Conservation (phyloP, 1,139 yeast species). For the Geotrichum bryndzae region DNA sequence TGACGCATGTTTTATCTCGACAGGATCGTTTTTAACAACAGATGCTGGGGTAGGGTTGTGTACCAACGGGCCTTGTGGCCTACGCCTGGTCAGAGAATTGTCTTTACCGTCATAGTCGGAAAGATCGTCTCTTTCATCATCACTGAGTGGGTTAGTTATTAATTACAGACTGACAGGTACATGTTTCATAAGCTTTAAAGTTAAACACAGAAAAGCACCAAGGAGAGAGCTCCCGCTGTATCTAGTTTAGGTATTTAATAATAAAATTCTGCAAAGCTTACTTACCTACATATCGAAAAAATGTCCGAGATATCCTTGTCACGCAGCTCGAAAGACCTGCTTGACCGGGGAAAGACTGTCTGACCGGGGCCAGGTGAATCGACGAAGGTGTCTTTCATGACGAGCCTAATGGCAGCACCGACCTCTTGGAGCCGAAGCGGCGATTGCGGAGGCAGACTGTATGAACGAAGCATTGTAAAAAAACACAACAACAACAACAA, state of each 20-base stretch:
- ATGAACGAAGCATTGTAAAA: not conserved
- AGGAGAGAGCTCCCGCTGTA: not conserved
- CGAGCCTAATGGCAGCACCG: constrained; percentile 15
- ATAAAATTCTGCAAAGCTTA: not conserved
- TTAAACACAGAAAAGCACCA: not conserved
- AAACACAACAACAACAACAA: no score
- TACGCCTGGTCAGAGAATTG: not conserved
- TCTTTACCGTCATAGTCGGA: not conserved
- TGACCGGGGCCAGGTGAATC: constrained; percentile 3
- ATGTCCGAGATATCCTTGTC: constrained; percentile 4
- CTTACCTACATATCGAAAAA: not conserved
- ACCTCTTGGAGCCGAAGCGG: constrained; percentile 9
- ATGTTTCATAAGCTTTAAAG: not conserved
- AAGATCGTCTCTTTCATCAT: not conserved
- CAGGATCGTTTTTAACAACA: not conserved
- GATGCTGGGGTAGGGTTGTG: not conserved
- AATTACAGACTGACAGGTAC: not conserved
- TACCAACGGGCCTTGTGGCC: not conserved
- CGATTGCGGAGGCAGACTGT: constrained; percentile 3
- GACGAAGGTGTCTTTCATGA: not conserved
- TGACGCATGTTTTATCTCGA: not conserved
- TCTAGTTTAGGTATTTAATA: not conserved
- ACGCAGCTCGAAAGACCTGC: not conserved
- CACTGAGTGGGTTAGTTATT: not conserved
- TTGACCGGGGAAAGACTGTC: not conserved